A percentile compares a stretch with the other conserved stretches of the same genome.
These are phyloP conservation scores for Lachnellula arida DNA, from an alignment of 2,329 filamentous ascomycete species.

Conservation along the genomic window DNA sequence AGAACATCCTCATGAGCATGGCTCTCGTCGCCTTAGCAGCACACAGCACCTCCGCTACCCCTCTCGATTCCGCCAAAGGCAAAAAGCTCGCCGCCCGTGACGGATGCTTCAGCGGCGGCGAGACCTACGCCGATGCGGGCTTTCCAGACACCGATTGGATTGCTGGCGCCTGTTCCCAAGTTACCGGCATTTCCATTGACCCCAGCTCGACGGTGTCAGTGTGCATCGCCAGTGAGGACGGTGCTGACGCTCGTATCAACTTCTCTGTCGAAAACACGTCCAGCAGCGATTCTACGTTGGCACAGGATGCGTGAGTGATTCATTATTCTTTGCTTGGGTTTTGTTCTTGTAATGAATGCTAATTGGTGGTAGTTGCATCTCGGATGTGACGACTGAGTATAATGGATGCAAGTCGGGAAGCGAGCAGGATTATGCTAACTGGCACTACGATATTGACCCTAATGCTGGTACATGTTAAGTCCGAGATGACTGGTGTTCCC, in stretches of 20 bases:
- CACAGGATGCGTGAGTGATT: background rate
- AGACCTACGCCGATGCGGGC: background rate
- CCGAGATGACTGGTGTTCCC: no score
- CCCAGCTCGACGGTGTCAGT: background rate
- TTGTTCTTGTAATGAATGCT: background rate
- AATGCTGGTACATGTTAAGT: background rate
- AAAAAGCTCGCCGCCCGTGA: background rate
- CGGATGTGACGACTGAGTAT: background rate
- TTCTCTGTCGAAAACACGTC: background rate
- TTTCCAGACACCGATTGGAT: background rate
- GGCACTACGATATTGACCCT: background rate
- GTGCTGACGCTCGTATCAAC: background rate
- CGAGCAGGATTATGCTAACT: background rate
- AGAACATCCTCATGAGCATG: background rate
- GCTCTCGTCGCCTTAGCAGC: background rate
- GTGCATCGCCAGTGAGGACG: background rate
- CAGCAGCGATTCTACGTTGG: background rate
- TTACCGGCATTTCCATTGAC: background rate
- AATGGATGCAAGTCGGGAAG: background rate
- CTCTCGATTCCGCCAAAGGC: background rate
- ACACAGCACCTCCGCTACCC: background rate
- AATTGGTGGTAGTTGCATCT: background rate
- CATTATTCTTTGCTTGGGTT: background rate
- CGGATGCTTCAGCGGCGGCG: background rate
- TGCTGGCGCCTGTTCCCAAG: background rate